A percentile compares a stretch with the other conserved stretches of the same genome.
These are phyloP conservation scores for Solanum bulbocastanum DNA, from an alignment of 257 asterid genomes.

Conservation along the genomic window DNA sequence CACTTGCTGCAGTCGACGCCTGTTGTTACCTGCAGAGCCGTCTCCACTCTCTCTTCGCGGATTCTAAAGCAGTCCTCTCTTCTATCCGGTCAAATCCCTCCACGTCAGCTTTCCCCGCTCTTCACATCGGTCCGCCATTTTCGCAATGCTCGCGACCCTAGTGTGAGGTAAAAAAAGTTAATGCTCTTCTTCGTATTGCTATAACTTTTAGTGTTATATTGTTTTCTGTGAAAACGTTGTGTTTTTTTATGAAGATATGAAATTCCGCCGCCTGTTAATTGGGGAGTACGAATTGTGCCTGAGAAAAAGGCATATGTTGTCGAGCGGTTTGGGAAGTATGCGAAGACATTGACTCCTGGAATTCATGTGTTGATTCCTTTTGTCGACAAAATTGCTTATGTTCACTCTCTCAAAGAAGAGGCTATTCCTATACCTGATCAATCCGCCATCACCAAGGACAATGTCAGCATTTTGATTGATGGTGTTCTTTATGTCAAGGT, in stretches of 20 bases:
- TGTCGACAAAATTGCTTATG: slow-evolving; percentile 78
- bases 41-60: slow-evolving; percentile 47
- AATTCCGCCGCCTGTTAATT: slow-evolving; percentile 47
- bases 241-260: slow-evolving; percentile 38
- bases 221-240: neutral
- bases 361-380: slow-evolving; percentile 69
- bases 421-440: slow-evolving; percentile 72
- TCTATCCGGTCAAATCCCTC: slow-evolving; percentile 5
- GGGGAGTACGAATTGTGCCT: slow-evolving; percentile 86
- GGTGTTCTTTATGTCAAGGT: slow-evolving; percentile 88
- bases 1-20: slow-evolving; percentile 21
- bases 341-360: slow-evolving; percentile 74
- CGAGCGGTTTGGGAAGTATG: slow-evolving; percentile 79
- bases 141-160: slow-evolving; percentile 50
- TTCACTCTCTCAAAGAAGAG: slow-evolving; percentile 76
- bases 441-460: slow-evolving; percentile 85
- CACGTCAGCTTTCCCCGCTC: slow-evolving; percentile 20
- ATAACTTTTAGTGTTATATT: neutral
- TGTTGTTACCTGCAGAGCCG: slow-evolving; percentile 25
- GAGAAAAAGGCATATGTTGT: slow-evolving; percentile 74
- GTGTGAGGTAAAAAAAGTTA: slow-evolving; percentile 26
- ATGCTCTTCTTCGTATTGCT: neutral
- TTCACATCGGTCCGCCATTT: slow-evolving; percentile 48
- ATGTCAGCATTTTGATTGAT: slow-evolving; percentile 68
- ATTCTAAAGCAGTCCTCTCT: slow-evolving; percentile 26